phyloP scores from a whole-genome alignment of 768 basidiomycete genomes.

The Boletus rubescentipes region DNA sequence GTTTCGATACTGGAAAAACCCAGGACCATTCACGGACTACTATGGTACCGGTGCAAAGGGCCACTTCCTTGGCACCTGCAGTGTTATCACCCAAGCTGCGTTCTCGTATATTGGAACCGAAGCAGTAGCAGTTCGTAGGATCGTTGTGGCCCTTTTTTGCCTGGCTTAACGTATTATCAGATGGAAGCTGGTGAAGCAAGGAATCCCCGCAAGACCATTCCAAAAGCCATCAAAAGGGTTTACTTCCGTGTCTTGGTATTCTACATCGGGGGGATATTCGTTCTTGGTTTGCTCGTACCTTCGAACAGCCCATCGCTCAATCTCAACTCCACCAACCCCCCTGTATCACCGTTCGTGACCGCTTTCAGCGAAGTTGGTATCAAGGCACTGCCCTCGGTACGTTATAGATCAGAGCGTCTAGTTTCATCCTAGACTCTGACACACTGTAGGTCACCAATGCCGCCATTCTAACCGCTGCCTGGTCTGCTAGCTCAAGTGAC shows the following conservation, averaged over 20 bases:
- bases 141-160: background rate
- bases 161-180: background rate
- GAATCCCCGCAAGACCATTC: constrained; percentile 3
- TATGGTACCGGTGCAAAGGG: background rate
- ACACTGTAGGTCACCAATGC: constrained; percentile 1
- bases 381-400: background rate
- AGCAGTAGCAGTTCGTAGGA: constrained; percentile 3
- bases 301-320: constrained; percentile 24
- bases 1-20: constrained; percentile 44
- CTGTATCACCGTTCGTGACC: background rate
- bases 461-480: constrained; percentile 3
- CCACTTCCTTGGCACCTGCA: constrained; percentile 5
- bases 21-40: constrained; percentile 1
- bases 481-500: constrained; percentile 5
- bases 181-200: constrained; percentile 4
- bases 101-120: constrained; percentile 3
- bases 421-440: background rate
- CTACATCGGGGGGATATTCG: constrained; percentile 2
- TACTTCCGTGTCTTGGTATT: constrained; percentile 3
- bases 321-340: constrained; percentile 15
- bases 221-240: constrained; percentile 1
- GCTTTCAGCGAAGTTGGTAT: background rate
- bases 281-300: constrained; percentile 6
- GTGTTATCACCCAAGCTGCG: constrained; percentile 1
- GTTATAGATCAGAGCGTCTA: background rate